Evolutionary conservation across 148 eudicot species (phyloP), one percentile per base, ranked within the genome.

Genomic region (Rhododendron williamsianum): DNA sequence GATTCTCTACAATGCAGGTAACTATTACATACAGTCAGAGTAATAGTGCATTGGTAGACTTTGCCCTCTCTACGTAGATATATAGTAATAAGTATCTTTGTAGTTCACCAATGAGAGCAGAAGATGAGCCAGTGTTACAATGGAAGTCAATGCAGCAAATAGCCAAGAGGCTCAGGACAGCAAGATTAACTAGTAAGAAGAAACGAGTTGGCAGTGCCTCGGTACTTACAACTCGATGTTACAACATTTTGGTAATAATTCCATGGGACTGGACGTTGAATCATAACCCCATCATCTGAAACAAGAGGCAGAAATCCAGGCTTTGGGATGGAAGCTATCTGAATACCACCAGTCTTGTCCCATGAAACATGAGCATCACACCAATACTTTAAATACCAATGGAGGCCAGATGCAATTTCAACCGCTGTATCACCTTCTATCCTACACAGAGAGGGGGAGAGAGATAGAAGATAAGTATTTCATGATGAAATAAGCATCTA

Each of bases 231-330:
- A 88, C 99, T 96, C 43, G 98, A 95, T 9, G 99, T 96, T 7
- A 96, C 99, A 81, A 96, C 99, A 90, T 96, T 96, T 88, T 96
- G 99, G 87, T 95, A 96, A 88, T 96, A 96, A 87, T 95, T 95
- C 96, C 95, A 96, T 4, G 98, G 99, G 72, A 95, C 92, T 58
- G 98, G 94, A 60, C 99, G 98, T 71, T 88, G 94, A 83, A 93
- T 89, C 71, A 82, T 85, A 80, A 96, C 88, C 80, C 94, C 98
- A 49, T 80, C 85, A 72, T 90, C 89, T 60, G 88, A 58, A 77
- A 96, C 93, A 86, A 33, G 90, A 81, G 98, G 99, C 85, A 96
- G 91, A 63, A 85, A 90, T 81, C 96, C 95, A 8, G 94, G 93
- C 56, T 90, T 82, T 69, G 98, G 98, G 86, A 96, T 52, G 86